Base-by-base conservation (phyloP, 106 monocot genomes). In the Narthecium ossifragum region DNA sequence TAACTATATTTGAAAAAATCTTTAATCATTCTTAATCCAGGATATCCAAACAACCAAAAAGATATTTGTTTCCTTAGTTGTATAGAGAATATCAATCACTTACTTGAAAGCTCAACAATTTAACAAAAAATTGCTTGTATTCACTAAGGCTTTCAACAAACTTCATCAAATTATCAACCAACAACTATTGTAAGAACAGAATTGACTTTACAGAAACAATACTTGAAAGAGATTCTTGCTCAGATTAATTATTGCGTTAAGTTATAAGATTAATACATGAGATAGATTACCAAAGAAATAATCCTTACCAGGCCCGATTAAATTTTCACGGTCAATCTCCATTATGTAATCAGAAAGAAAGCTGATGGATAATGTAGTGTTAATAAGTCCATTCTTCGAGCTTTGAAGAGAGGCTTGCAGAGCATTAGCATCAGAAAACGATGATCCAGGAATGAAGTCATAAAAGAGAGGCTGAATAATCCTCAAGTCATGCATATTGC, bases 331-430 rank as follows among this genome's bases (percentile, higher is more conserved):
- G 49, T 86, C 65, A 58, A 94, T 66, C 85, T 94, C 89, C 49
- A 90, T 73, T 55, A 94, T 86, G 56, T 83, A 94, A 63, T 94
- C 89, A 53, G 94, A 89, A 72, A 89, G 90, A 65, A 68, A 86
- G 55, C 83, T 83, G 20, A 90, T 63, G 63, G 60, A 71, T 70
- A 94, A 65, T 20, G 90, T 94, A 30, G 65, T 86, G 68, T 90
- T 90, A 61, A 94, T 53, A 21, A 78, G 54, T 55, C 89, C 89
- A 83, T 73, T 74, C 29, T 32, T 78, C 11, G 85, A 67, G 68
- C 30, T 78, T 56, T 83, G 68, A 70, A 94, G 78, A 36, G 94
- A 94, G 26, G 71, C 70, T 60, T 63, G 75, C 31, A 94, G 83
- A 23, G 59, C 62, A 4, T 62, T 68, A 34, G 67, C 50, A 43